Evolutionary conservation across 2,329 filamentous ascomycete genomes (phyloP), one percentile per base, ranked within the genome.

Genomic region (Ceratocystis harringtonii): DNA sequence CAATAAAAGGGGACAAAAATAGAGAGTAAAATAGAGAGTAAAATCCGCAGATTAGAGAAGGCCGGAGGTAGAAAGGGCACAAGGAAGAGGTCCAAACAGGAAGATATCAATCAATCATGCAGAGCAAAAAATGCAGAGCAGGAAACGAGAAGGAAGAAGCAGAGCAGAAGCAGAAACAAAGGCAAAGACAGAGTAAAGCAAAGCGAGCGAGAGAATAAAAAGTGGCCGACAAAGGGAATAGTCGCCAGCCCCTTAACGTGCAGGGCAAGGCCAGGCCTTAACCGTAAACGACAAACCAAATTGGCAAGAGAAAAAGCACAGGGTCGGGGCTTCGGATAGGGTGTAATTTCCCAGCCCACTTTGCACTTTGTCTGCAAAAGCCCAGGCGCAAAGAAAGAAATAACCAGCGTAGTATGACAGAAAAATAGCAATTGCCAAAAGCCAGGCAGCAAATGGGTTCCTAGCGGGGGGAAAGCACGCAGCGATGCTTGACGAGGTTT

Each of bases 331-430:
- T 64, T 65, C 41, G 60, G 61, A 62, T 61, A 67, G 63, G n/a
- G 63, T 67, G 66, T 41, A 67, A 67, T 67, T 65, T 65, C 66
- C 66, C 66, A 67, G 62, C 65, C 65, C 65, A 58, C 52, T 64
- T 52, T 52, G 48, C 48, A 25, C 50, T 65, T 58, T 58, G 28
- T 36, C 15, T 58, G 28, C 32, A n/a, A 41, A 58, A 58, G 55
- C 28, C 12, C 55, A 58, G 55, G 55, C 28, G 28, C 55, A 58
- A 58, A 62, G 12, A 62, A 44, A 50, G 43, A 19, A 62, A 43
- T 15, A 50, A n/a, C 48, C n/a, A 22, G 58, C 17, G 43, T 30
- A 15, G 10, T 45, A 50, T 12, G 28, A n/a, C 22, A 48, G 15
- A 30, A 17, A 50, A 50, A 32, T 5, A 25, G n/a, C 43, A 36